Conservation (phyloP, 192 early-diverging fungal genomes). For the Rhizophagus sp. region DNA sequence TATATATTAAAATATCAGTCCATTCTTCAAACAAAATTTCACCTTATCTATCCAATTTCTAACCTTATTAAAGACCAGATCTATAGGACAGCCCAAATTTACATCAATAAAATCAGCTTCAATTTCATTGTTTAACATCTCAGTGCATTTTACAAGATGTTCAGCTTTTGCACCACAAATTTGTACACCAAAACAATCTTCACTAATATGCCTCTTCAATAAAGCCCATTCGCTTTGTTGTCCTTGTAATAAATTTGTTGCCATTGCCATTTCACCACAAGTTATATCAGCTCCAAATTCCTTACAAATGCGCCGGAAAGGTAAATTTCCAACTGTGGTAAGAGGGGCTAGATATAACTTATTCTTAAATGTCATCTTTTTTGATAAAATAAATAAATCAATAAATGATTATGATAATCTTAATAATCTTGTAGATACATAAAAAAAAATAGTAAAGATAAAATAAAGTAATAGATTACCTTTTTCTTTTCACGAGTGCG, state of each 20-base stretch:
- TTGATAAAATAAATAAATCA: no score
- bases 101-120: conserved; percentile 94
- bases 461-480: conserved; percentile 23
- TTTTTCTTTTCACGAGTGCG: conserved; percentile 60
- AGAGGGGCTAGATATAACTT: conserved; percentile 94
- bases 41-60: background rate
- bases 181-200: conserved; percentile 94
- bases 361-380: conserved; percentile 68
- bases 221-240: conserved; percentile 81
- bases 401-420: background rate
- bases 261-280: conserved; percentile 94
- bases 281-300: conserved; percentile 94
- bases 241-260: conserved; percentile 66
- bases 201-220: conserved; percentile 77
- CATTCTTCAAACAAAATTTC: background rate
- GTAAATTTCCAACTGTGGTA: conserved; percentile 97
- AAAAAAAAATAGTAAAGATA: background rate
- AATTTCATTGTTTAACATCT: conserved; percentile 65
- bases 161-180: conserved; percentile 68
- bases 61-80: conserved; percentile 71
- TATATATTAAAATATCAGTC: background rate
- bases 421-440: background rate
- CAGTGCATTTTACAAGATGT: conserved; percentile 60
- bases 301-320: conserved; percentile 94
- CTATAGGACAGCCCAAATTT: conserved; percentile 97